Base-by-base conservation (phyloP, 148 eudicot genomes). In the Talinum fruticosum region DNA sequence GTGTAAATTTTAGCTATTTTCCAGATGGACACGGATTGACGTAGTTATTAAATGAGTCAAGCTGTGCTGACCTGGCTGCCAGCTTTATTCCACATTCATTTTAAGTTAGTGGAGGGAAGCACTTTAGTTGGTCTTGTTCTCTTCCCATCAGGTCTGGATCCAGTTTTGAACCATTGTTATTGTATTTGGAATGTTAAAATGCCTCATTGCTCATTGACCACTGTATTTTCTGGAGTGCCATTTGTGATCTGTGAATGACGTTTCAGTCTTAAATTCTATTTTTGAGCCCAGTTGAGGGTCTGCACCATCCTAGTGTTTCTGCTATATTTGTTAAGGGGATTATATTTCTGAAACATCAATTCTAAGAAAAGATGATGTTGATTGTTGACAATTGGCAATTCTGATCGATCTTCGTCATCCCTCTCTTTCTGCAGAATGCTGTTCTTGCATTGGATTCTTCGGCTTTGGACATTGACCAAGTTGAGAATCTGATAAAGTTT, bases 401-500 rank as follows among this genome's bases (percentile, higher is more conserved):
- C 33, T 41, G 3, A n/a, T 68, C 33, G 34, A 36, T 37, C 19
- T 47, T 5, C 30, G 1, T 38, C 26, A 10, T 69, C 34, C 24
- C 26, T 24, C 34, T 15, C 54, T 24, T 62, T 76, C 76, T 83
- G 72, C 88, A 94, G 97, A 89, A 74, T 78, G 93, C 98, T 66
- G 87, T 94, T 76, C 88, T 92, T 79, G 96, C 97, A 74, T 87
- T 94, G 89, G 98, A 92, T 83, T 90, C 97, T 76, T 86, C 87
- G 30, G 82, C 86, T 44, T 75, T 94, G 83, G 98, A 94, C 83
- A 92, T 94, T 80, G 98, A 94, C 76, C 97, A 94, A 91, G 93
- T 94, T 69, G 98, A 92, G 84, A 94, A 94, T 86, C 88, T 94
- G 81, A 94, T 90, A 21, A 94, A 94, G 81, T 94, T 94, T 75